These are phyloP conservation scores for Lactarius evosmus DNA, from an alignment of 768 basidiomycete species.

Conservation along the genomic window DNA sequence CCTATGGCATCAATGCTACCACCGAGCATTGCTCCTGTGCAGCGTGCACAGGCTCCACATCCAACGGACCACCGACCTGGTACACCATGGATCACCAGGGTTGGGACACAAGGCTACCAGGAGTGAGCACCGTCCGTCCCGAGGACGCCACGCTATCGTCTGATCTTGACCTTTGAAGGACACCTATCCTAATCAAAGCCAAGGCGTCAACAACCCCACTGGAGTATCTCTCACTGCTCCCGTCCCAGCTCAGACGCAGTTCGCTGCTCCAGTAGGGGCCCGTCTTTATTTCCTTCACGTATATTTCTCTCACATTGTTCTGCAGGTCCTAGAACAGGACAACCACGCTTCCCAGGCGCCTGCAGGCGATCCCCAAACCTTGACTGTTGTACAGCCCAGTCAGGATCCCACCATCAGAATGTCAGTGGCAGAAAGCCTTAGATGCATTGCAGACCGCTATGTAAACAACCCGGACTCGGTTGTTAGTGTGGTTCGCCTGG, in stretches of 20 bases:
- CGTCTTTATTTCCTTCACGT: neutral
- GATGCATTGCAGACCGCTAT: neutral
- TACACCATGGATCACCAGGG: neutral
- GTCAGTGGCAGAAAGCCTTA: neutral
- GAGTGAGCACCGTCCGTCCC: neutral
- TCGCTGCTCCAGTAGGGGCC: neutral
- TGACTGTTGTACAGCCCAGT: neutral
- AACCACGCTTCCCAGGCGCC: neutral
- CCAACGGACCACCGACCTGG: neutral
- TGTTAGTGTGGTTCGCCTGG: neutral
- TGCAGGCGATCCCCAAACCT: neutral
- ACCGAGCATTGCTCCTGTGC: neutral
- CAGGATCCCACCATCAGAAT: neutral
- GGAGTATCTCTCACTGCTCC: neutral
- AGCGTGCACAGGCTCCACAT: neutral
- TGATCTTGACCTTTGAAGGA: neutral
- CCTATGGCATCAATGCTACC: neutral
- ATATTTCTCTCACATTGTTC: neutral
- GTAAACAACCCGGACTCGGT: neutral
- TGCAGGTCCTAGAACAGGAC: neutral
- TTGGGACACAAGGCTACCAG: neutral
- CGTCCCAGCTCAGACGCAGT: neutral
- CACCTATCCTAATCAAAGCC: neutral
- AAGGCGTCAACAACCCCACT: neutral
- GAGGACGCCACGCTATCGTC: neutral